Conservation (phyloP, 2,329 filamentous ascomycete species). For the Hypoxylon sp. region DNA sequence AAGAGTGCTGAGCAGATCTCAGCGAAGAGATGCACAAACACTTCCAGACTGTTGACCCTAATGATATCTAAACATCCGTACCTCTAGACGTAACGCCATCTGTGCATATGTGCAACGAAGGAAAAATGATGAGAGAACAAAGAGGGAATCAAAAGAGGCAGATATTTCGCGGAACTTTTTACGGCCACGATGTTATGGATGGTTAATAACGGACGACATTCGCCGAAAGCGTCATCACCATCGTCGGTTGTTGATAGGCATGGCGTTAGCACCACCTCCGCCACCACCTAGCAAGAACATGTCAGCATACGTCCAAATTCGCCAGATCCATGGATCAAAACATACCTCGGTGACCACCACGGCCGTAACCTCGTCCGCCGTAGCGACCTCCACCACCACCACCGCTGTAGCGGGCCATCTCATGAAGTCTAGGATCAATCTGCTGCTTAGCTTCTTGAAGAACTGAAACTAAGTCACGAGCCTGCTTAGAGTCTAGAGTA, state of each 20-base stretch:
- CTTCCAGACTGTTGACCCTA: constrained; percentile 46
- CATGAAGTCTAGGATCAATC: constrained; percentile 93
- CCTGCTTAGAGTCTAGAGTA: constrained; percentile 85
- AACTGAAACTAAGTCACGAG: constrained; percentile 94
- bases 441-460: constrained; percentile 98
- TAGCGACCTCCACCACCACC: constrained; percentile 82
- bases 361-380: constrained; percentile 76
- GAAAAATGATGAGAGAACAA: constrained; percentile 41
- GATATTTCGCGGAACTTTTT: constrained; percentile 34
- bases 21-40: constrained; percentile 46
- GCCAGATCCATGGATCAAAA: constrained; percentile 45
- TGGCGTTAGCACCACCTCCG: constrained; percentile 61
- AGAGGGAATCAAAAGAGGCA: constrained; percentile 36
- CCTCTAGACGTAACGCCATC: constrained; percentile 55
- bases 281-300: constrained; percentile 52
- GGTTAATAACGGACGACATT: constrained; percentile 2
- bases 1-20: constrained; percentile 42
- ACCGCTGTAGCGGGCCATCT: constrained; percentile 95
- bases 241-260: constrained; percentile 55
- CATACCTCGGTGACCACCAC: constrained; percentile 64
- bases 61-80: constrained; percentile 54
- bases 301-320: constrained; percentile 21
- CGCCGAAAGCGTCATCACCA: constrained; percentile 49
- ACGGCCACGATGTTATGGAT: constrained; percentile 28
- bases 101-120: constrained; percentile 52